A percentile compares a stretch with the other conserved stretches of the same genome.
Conservation (phyloP, 345 rosid species). For the Ailanthus altissimus region DNA sequence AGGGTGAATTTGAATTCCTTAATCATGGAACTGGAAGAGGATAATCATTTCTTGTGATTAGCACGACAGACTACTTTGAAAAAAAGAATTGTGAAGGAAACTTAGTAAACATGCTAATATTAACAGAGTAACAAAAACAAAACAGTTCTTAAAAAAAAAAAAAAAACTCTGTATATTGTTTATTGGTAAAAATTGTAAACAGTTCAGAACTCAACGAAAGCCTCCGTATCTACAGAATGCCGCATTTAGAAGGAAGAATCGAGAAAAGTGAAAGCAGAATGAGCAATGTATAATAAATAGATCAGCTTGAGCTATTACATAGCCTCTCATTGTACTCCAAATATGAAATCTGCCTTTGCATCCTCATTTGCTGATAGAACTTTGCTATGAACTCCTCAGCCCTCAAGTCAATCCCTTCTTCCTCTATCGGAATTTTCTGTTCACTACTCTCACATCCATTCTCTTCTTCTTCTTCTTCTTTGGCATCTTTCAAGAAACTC, state of each 20-base stretch:
- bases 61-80: no score
- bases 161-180: not conserved
- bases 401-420: slow-evolving; percentile 68
- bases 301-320: slow-evolving; percentile 13
- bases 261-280: not conserved
- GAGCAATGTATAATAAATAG: not conserved
- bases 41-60: no score
- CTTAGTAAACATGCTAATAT: no score
- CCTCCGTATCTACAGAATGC: slow-evolving; percentile 25
- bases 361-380: slow-evolving; percentile 72
- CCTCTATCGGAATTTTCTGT: slow-evolving; percentile 38
- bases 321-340: slow-evolving; percentile 44
- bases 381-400: slow-evolving; percentile 88
- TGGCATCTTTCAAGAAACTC: slow-evolving; percentile 23
- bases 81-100: no score
- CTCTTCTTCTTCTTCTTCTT: slow-evolving; percentile 23
- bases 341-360: slow-evolving; percentile 79
- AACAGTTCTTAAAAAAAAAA: not conserved
- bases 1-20: no score
- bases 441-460: slow-evolving; percentile 16
- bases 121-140: no score
- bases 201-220: slow-evolving; percentile 15
- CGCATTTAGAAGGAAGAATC: not conserved
- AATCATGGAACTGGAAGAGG: no score
- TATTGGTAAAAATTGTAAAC: slow-evolving; percentile 1